Base-by-base conservation (phyloP, 805 yeast genomes). In the Candida chilensis region DNA sequence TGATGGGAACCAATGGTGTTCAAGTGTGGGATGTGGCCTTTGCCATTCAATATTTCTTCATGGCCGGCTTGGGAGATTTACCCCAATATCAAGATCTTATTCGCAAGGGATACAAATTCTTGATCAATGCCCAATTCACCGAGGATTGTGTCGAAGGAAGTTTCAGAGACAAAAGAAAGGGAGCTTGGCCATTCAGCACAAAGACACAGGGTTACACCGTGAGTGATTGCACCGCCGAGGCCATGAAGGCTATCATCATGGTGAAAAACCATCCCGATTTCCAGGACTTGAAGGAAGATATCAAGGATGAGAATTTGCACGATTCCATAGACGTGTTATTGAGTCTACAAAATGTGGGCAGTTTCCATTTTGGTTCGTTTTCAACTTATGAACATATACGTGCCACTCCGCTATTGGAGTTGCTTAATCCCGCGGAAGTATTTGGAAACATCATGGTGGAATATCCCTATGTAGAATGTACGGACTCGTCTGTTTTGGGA, bases 361-460 rank as follows among this genome's bases (percentile, higher is more conserved):
- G 67, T 4, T 82, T 77, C 48, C 90, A 88, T 41, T 80, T 67
- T 52, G 97, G 98, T 1, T 84, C 97, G 1, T 92, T 87, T 55
- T 81, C 96, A 1, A 74, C 96, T 0, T 92, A 92, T 53, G 99
- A 92, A 48, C 67, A 62, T 31, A 90, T 85, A 37, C 78, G 87
- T 41, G 87, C 95, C 0, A 74, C 95, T 0, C 74, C 86, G 10
- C 36, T 74, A 22, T 47, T 92, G 35, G 99, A 92, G 49, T 45
- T 55, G 31, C 58, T 92, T 34, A 90, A 90, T 42, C 97, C 98
- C 0, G 99, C 98, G 2, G 98, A 92, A 51, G 98, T 92, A 0
- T 92, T 92, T 57, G 95, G 95, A 34, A 88, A 92, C 43, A 92
- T 92, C 35, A 92, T 92, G 99, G 94, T 92, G 16, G 99, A 92